These are phyloP conservation scores for Porphyrellus cyaneotinctus DNA, from an alignment of 768 basidiomycete genomes.

Conservation along the genomic window DNA sequence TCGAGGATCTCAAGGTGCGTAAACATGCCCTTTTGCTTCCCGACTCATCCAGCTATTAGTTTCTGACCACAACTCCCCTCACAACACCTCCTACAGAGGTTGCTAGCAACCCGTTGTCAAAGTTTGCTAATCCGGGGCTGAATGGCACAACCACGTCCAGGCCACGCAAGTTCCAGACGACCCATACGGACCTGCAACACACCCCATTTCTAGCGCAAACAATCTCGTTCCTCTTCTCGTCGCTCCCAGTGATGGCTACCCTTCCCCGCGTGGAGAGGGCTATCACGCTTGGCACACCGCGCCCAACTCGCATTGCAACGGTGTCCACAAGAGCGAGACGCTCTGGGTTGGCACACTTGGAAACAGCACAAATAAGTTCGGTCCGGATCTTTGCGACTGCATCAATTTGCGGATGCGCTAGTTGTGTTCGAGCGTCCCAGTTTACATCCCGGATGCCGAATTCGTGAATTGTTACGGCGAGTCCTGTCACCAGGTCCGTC, in stretches of 20 bases:
- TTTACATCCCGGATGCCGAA: constrained; percentile 81
- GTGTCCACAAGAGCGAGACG: constrained; percentile 74
- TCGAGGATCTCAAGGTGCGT: constrained; percentile 71
- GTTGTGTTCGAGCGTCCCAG: constrained; percentile 44
- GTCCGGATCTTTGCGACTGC: constrained; percentile 48
- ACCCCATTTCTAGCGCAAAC: constrained; percentile 46
- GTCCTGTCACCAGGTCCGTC: constrained; percentile 74
- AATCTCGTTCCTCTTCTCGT: constrained; percentile 51
- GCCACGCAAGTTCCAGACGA: constrained; percentile 49
- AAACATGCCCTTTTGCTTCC: neutral
- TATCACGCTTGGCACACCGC: constrained; percentile 43
- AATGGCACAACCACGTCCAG: constrained; percentile 16
- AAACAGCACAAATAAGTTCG: constrained; percentile 61
- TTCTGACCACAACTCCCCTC: constrained; percentile 41
- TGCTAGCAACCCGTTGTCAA: constrained; percentile 61
- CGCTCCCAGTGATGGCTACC: constrained; percentile 33
- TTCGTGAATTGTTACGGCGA: constrained; percentile 80
- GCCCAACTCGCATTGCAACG: constrained; percentile 74
- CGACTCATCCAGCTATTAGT: constrained; percentile 13
- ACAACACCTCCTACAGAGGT: constrained; percentile 44
- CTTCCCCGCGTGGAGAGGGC: constrained; percentile 28
- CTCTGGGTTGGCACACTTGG: constrained; percentile 75
- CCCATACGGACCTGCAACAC: constrained; percentile 40
- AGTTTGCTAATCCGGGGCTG: constrained; percentile 29
- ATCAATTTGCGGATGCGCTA: constrained; percentile 50